phyloP scores from a whole-genome alignment of 2,329 filamentous ascomycete genomes.

The Pseudomassariella vexata region DNA sequence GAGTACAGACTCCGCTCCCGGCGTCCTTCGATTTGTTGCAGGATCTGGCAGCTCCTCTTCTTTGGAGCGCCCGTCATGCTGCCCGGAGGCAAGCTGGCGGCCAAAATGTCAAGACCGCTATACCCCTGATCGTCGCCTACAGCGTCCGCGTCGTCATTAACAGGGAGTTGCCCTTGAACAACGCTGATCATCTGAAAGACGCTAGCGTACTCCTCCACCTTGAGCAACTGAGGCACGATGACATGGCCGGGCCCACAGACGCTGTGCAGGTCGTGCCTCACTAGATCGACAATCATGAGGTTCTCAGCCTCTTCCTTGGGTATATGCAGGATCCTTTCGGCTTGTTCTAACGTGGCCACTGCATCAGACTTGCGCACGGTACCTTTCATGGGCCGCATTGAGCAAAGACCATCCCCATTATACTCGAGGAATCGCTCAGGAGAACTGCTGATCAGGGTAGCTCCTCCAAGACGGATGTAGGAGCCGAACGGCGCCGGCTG shows the following conservation, averaged over 20 bases:
- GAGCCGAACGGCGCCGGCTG: constrained; percentile 85
- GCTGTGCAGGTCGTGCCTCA: constrained; percentile 88
- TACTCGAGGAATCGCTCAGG: constrained; percentile 80
- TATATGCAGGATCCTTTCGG: constrained; percentile 65
- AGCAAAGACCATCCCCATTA: constrained; percentile 49
- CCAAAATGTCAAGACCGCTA: constrained; percentile 70
- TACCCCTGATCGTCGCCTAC: constrained; percentile 21
- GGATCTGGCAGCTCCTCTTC: constrained; percentile 81
- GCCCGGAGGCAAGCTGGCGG: constrained; percentile 75
- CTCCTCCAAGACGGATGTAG: constrained; percentile 64
- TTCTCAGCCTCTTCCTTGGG: constrained; percentile 94
- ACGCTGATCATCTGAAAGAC: constrained; percentile 91
- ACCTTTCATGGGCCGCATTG: constrained; percentile 93
- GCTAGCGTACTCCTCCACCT: constrained; percentile 84
- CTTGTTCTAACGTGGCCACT: constrained; percentile 63
- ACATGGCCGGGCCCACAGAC: constrained; percentile 73
- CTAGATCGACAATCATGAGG: constrained; percentile 95
- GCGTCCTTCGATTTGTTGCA: constrained; percentile 61
- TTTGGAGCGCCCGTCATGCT: constrained; percentile 98
- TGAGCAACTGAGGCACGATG: constrained; percentile 69
- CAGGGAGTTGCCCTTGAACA: constrained; percentile 63
- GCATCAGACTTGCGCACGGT: constrained; percentile 74
- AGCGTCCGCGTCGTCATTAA: no score
- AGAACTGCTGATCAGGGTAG: constrained; percentile 74
- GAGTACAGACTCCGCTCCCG: constrained; percentile 73